Conservation (phyloP, 306 rosid genomes). For the Vigna trinervia region DNA sequence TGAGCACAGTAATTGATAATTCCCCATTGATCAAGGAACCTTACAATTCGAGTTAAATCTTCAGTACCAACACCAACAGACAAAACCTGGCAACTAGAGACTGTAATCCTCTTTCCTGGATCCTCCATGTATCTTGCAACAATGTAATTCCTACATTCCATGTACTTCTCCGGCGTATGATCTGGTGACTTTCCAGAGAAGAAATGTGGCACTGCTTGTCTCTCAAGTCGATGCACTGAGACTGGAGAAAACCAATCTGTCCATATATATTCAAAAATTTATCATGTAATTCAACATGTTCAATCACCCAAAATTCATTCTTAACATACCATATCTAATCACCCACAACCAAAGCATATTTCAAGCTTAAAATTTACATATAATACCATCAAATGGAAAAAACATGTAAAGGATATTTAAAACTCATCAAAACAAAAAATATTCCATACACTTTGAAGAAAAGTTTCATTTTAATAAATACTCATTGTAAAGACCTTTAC, state of each 20-base stretch:
- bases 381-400: neutral
- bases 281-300: neutral
- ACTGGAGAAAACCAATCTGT: constrained; percentile 24
- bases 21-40: constrained; percentile 28
- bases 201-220: constrained; percentile 19
- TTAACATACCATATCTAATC: neutral
- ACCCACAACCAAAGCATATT: neutral
- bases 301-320: neutral
- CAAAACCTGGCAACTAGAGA: neutral
- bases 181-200: constrained; percentile 13
- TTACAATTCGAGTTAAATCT: constrained; percentile 9
- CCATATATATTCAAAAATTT: neutral
- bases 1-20: constrained; percentile 17
- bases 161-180: constrained; percentile 6
- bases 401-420: neutral
- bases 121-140: constrained; percentile 20
- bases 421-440: neutral
- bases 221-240: constrained; percentile 21
- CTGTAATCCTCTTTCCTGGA: neutral
- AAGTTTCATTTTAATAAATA: neutral
- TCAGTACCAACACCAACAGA: neutral
- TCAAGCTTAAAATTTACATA: neutral
- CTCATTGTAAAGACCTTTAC: neutral
- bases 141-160: constrained; percentile 14
- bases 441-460: neutral